Evolutionary conservation across 1,284 basidiomycete genomes (phyloP).

Genomic region (Sparassis latifolia): DNA sequence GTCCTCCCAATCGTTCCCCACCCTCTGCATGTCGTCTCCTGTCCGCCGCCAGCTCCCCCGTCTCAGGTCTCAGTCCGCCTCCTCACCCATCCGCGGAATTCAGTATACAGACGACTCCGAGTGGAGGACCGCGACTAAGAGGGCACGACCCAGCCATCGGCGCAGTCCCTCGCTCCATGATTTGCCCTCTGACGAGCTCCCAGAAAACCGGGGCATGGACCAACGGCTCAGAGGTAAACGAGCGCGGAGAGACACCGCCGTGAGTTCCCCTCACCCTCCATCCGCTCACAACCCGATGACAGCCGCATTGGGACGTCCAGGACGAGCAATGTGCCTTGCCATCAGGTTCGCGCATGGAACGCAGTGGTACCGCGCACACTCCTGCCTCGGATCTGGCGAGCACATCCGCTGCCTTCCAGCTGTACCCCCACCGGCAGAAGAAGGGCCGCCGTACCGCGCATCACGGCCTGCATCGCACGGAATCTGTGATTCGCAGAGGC

Average conservation of each 20-base stretch:
- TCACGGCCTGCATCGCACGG: slow-evolving; percentile 9
- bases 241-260: slow-evolving; percentile 38
- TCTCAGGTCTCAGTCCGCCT: slow-evolving; percentile 52
- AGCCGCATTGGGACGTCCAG: not conserved
- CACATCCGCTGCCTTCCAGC: slow-evolving; percentile 54
- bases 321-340: slow-evolving; percentile 7
- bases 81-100: slow-evolving; percentile 32
- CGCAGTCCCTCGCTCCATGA: slow-evolving; percentile 30
- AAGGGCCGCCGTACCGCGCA: slow-evolving; percentile 6
- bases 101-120: slow-evolving; percentile 28
- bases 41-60: slow-evolving; percentile 32
- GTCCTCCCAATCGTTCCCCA: too few species aligned
- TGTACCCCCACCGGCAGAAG: slow-evolving; percentile 31
- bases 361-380: slow-evolving; percentile 18
- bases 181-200: slow-evolving; percentile 23
- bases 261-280: slow-evolving; percentile 24
- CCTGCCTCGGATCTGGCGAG: slow-evolving; percentile 36
- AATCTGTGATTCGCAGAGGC: slow-evolving; percentile 6
- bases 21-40: slow-evolving; percentile 32
- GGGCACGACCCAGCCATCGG: slow-evolving; percentile 35
- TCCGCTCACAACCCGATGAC: not conserved
- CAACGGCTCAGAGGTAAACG: slow-evolving; percentile 49
- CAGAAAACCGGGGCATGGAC: slow-evolving; percentile 47
- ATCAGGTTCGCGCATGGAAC: slow-evolving; percentile 4
- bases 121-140: slow-evolving; percentile 39